phyloP scores from a whole-genome alignment of 805 yeast species.

The Lipomyces yamadae region DNA sequence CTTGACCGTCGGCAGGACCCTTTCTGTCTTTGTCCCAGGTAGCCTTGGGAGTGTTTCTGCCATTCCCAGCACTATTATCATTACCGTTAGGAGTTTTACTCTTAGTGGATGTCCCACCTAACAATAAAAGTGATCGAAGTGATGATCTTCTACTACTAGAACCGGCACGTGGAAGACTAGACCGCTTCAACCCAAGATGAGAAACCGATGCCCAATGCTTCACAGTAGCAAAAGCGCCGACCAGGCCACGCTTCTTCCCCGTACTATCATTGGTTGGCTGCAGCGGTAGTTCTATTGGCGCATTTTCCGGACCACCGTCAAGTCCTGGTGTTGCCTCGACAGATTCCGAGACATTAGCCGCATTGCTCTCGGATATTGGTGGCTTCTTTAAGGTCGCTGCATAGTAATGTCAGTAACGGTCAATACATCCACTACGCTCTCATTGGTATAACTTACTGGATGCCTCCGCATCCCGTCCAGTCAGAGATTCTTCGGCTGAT shows the following conservation, averaged over 20 bases:
- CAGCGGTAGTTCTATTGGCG: not conserved
- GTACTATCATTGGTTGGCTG: not conserved
- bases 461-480: slow-evolving; percentile 8
- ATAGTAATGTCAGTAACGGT: not conserved
- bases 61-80: not conserved
- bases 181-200: not conserved
- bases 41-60: not conserved
- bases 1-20: not conserved
- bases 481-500: slow-evolving; percentile 16
- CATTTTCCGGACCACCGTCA: not conserved
- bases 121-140: not conserved
- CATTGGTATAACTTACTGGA: not conserved
- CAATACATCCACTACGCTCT: not conserved
- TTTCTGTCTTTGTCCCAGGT: not conserved
- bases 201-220: slow-evolving; percentile 16
- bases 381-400: slow-evolving; percentile 12
- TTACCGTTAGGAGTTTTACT: not conserved
- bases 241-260: not conserved
- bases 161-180: not conserved
- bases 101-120: not conserved
- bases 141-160: not conserved
- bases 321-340: not conserved
- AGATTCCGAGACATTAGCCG: not conserved
- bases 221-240: slow-evolving; percentile 9
- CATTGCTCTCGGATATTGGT: not conserved